These are phyloP conservation scores for Carex cristatella DNA, from an alignment of 176 grass and related monocot genomes.

Conservation along the genomic window DNA sequence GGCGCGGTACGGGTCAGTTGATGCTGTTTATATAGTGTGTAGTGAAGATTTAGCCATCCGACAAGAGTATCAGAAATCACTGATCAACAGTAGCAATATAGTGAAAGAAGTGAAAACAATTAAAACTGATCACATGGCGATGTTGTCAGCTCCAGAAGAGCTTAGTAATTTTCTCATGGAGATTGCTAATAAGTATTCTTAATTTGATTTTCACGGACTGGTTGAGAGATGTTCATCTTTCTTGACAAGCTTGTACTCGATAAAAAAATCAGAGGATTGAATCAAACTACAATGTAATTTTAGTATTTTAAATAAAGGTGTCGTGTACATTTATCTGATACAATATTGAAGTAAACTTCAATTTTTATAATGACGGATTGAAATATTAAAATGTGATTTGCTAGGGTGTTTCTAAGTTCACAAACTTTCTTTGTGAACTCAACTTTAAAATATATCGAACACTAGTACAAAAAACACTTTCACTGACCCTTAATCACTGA, in stretches of 20 bases:
- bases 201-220: background rate
- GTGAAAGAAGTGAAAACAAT: slow-evolving; percentile 49
- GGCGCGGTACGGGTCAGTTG: slow-evolving; percentile 46
- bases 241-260: background rate
- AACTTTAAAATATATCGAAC: too few species aligned
- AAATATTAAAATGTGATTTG: too few species aligned
- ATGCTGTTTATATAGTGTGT: slow-evolving; percentile 47
- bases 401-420: too few species aligned
- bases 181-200: slow-evolving; percentile 26
- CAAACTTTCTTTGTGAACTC: too few species aligned
- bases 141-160: slow-evolving; percentile 46
- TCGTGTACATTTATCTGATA: too few species aligned
- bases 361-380: too few species aligned
- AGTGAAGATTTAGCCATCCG: slow-evolving; percentile 36
- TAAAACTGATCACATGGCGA: slow-evolving; percentile 47
- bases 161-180: slow-evolving; percentile 27
- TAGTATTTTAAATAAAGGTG: too few species aligned
- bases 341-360: too few species aligned
- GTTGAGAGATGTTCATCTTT: background rate
- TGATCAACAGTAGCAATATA: slow-evolving; percentile 39
- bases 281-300: background rate
- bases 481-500: too few species aligned
- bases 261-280: background rate
- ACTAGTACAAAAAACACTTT: too few species aligned
- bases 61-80: slow-evolving; percentile 38